Evolutionary conservation across 495 filamentous ascomycete species (phyloP).

Genomic region (Clavariopsis aquatica): DNA sequence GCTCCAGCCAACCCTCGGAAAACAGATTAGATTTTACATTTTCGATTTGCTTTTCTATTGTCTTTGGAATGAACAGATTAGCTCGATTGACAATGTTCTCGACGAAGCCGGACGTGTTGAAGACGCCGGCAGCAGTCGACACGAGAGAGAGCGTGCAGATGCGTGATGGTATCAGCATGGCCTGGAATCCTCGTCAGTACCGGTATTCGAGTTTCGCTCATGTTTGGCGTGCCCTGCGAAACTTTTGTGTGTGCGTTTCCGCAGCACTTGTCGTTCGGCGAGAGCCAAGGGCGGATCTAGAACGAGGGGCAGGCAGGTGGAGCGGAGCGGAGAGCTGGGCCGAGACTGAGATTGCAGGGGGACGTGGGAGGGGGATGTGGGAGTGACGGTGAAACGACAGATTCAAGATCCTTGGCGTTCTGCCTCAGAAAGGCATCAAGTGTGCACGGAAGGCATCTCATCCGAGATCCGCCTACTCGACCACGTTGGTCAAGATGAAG

Average conservation of each 20-base stretch:
- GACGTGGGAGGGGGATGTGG: slow-evolving; percentile 6
- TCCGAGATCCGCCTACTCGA: slow-evolving; percentile 12
- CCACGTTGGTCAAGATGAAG: slow-evolving; percentile 21
- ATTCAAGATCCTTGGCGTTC: slow-evolving; percentile 15
- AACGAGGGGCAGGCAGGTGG: slow-evolving; percentile 3
- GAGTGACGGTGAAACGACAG: not conserved
- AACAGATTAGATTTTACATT: slow-evolving; percentile 62
- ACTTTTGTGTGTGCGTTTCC: not conserved
- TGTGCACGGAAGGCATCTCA: slow-evolving; percentile 9
- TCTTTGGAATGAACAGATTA: slow-evolving; percentile 65
- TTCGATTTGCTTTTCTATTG: slow-evolving; percentile 58
- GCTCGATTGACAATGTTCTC: slow-evolving; percentile 70
- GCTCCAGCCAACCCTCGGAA: slow-evolving; percentile 57
- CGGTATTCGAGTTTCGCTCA: not conserved
- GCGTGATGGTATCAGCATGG: slow-evolving; percentile 59
- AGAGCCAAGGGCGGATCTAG: slow-evolving; percentile 9
- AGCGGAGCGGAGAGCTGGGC: slow-evolving; percentile 21
- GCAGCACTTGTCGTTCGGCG: not conserved
- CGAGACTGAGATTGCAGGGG: slow-evolving; percentile 23
- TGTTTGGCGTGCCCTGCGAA: not conserved
- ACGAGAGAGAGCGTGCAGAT: slow-evolving; percentile 67
- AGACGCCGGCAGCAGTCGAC: slow-evolving; percentile 70
- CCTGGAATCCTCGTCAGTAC: slow-evolving; percentile 23
- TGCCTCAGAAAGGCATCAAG: slow-evolving; percentile 20
- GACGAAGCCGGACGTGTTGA: slow-evolving; percentile 60